These are phyloP conservation scores for Metrosideros polymorpha DNA, from an alignment of 441 rosid genomes.

Conservation along the genomic window DNA sequence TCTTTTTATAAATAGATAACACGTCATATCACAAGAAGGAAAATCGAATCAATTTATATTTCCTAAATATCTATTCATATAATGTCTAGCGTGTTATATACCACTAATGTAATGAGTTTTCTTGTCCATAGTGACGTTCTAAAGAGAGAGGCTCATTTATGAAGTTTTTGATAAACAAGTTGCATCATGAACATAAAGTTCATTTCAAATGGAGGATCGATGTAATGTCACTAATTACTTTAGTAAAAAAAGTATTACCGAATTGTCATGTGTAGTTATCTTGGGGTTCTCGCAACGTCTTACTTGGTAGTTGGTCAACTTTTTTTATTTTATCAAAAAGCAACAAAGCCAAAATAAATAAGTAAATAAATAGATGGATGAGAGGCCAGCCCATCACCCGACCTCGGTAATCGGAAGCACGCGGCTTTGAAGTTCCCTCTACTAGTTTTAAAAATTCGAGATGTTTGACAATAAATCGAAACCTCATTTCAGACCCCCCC, in stretches of 20 bases:
- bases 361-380: too few species aligned
- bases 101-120: too few species aligned
- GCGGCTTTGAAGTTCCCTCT: not conserved
- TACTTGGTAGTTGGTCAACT: not conserved
- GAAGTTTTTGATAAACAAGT: not conserved
- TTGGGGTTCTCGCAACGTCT: rapidly evolving
- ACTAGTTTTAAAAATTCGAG: not conserved
- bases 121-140: not conserved
- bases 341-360: too few species aligned
- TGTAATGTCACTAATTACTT: not conserved
- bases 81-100: not conserved
- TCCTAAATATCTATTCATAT: too few species aligned
- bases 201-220: not conserved
- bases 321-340: too few species aligned
- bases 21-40: not conserved
- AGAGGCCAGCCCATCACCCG: too few species aligned
- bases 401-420: too few species aligned
- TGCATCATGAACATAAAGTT: not conserved
- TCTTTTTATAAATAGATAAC: not conserved
- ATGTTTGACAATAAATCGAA: not conserved
- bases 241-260: too few species aligned
- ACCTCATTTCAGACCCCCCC: too few species aligned
- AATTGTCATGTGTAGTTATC: not conserved
- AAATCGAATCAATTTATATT: not conserved
- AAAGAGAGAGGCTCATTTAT: not conserved